Conservation (phyloP, 345 rosid genomes). For the Geranium rotundifolium region DNA sequence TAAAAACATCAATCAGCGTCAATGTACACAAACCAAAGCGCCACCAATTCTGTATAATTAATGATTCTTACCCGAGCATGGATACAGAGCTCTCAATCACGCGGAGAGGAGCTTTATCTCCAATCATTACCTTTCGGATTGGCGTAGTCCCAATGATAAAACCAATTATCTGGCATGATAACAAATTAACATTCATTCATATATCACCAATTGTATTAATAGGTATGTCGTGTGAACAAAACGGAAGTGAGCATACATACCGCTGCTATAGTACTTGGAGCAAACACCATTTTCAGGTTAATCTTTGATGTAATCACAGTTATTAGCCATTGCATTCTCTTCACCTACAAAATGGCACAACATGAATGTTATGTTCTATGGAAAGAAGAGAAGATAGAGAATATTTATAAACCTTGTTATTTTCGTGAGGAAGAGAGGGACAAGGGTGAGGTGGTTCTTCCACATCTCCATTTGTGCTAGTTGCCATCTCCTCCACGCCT, state of each 20-base stretch:
- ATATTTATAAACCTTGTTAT: neutral
- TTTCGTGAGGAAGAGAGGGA: neutral
- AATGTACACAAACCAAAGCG: too few species aligned
- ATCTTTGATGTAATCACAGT: constrained; percentile 9
- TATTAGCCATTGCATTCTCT: constrained; percentile 5
- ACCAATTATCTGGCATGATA: constrained; percentile 21
- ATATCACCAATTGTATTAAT: too few species aligned
- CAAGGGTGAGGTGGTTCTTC: neutral
- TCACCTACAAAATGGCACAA: constrained; percentile 7
- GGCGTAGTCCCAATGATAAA: constrained; percentile 26
- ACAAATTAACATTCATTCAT: neutral
- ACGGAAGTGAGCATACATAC: too few species aligned
- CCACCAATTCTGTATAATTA: too few species aligned
- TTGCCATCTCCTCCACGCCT: constrained; percentile 2
- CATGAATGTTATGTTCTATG: too few species aligned
- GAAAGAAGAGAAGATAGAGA: too few species aligned
- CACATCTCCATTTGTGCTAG: neutral
- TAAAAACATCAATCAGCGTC: neutral
- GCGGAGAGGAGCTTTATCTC: constrained; percentile 27
- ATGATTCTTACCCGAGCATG: constrained; percentile 22
- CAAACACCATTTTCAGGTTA: constrained; percentile 21
- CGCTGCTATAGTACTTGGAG: constrained; percentile 33
- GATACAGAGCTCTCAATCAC: constrained; percentile 21
- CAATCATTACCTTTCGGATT: constrained; percentile 18
- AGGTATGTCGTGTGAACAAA: too few species aligned